These are phyloP conservation scores for Monosporascus sp. DNA, from an alignment of 2,329 filamentous ascomycete species.

Conservation along the genomic window DNA sequence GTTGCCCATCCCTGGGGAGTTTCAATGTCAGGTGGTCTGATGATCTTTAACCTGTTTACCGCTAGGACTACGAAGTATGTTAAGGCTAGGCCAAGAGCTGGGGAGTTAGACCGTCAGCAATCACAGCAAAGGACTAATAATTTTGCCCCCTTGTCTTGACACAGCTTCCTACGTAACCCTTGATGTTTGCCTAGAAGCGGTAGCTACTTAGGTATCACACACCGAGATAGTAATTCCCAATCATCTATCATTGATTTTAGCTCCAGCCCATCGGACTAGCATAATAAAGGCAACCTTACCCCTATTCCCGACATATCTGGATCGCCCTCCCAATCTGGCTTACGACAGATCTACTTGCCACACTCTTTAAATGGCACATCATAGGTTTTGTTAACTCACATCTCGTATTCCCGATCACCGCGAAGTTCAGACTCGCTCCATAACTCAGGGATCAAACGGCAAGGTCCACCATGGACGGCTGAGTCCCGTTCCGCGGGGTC, in stretches of 20 bases:
- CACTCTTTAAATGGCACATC: background rate
- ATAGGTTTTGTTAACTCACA: background rate
- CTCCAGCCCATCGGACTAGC: background rate
- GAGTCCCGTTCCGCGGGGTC: background rate
- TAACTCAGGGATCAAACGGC: background rate
- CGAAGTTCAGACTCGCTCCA: background rate
- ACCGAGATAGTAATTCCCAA: conserved; percentile 11
- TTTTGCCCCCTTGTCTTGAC: no score
- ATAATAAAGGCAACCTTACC: background rate
- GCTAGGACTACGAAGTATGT: conserved; percentile 9
- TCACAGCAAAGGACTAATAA: no score
- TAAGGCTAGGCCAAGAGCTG: conserved; percentile 7
- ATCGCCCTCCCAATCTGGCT: conserved; percentile 13
- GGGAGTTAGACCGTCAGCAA: background rate
- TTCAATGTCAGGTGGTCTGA: background rate
- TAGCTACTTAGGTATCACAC: background rate
- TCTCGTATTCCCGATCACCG: background rate
- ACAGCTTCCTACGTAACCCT: no score
- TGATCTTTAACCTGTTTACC: conserved; percentile 3
- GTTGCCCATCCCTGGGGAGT: background rate
- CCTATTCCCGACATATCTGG: conserved; percentile 14
- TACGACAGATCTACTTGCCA: conserved; percentile 4
- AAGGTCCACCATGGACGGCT: background rate
- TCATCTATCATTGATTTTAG: conserved; percentile 4
- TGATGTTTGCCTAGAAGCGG: no score